Evolutionary conservation across 805 yeast genomes (phyloP).

Genomic region (Cyberlindnera maritima): DNA sequence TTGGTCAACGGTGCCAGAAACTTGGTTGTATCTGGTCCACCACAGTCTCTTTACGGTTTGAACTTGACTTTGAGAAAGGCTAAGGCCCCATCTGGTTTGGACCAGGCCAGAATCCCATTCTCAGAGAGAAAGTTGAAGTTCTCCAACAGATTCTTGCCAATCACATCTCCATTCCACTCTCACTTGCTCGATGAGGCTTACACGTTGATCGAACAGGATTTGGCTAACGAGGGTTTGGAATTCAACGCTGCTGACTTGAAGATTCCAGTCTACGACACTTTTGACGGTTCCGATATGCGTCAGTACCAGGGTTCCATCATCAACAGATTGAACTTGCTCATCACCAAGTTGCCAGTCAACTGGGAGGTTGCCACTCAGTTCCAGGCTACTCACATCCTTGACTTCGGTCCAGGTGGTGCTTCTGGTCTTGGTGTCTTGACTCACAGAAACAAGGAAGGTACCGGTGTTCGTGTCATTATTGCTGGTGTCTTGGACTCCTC

Average conservation of each 20-base stretch:
- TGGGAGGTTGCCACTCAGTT: conserved; percentile 92
- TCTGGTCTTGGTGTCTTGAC: conserved; percentile 96
- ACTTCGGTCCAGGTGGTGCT: conserved; percentile 98
- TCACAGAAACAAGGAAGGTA: conserved; percentile 97
- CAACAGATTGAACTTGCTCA: conserved; percentile 73
- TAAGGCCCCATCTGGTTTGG: conserved; percentile 91
- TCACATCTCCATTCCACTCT: conserved; percentile 96
- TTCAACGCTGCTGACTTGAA: conserved; percentile 54
- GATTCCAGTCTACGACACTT: conserved; percentile 92
- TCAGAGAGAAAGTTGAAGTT: conserved; percentile 93
- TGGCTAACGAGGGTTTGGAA: conserved; percentile 53
- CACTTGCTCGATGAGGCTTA: conserved; percentile 76
- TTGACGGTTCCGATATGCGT: conserved; percentile 77
- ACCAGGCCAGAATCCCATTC: conserved; percentile 91
- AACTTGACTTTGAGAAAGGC: conserved; percentile 89
- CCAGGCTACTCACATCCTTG: conserved; percentile 82
- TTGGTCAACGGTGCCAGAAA: conserved; percentile 94
- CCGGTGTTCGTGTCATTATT: conserved; percentile 91
- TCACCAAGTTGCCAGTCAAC: conserved; percentile 84
- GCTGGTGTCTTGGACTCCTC: conserved; percentile 85
- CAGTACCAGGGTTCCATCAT: conserved; percentile 50
- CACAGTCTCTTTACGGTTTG: conserved; percentile 95
- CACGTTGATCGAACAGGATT: conserved; percentile 61
- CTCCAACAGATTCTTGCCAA: conserved; percentile 91
- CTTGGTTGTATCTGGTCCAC: conserved; percentile 96